A percentile compares a stretch with the other conserved stretches of the same genome.
Evolutionary conservation across 139 green algal genomes (phyloP).

Genomic region (Micractinium conductrix): DNA sequence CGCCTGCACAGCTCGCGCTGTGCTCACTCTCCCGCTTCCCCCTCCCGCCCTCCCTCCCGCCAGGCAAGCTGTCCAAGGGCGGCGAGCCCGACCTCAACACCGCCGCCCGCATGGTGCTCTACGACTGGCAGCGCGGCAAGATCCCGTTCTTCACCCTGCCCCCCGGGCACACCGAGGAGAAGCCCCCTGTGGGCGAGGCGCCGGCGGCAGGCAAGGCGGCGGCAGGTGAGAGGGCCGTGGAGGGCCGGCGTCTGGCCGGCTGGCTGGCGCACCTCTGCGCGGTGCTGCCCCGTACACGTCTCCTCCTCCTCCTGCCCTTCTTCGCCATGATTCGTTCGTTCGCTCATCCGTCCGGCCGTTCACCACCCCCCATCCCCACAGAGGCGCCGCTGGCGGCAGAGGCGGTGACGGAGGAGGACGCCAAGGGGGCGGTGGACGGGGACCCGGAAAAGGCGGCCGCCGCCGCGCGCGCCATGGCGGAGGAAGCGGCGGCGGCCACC

Average conservation of each 20-base stretch:
- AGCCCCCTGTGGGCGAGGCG: background rate
- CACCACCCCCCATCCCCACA: too few relatives aligned
- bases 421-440: constrained; percentile 22
- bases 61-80: constrained; percentile 79
- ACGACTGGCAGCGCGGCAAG: constrained; percentile 98
- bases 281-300: too few relatives aligned
- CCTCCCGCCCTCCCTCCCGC: background rate
- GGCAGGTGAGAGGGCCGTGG: background rate
- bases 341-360: too few relatives aligned
- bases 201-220: background rate
- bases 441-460: constrained; percentile 32
- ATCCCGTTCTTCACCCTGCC: constrained; percentile 97
- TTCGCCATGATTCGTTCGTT: too few relatives aligned
- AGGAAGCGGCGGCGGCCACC: constrained; percentile 55
- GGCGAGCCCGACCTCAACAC: constrained; percentile 97
- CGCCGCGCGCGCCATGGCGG: constrained; percentile 55
- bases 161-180: constrained; percentile 66
- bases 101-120: constrained; percentile 94
- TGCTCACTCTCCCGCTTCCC: background rate
- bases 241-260: too few relatives aligned
- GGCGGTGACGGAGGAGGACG: constrained; percentile 35
- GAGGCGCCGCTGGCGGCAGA: constrained; percentile 1
- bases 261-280: too few relatives aligned
- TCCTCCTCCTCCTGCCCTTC: too few relatives aligned
- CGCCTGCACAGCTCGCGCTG: too few relatives aligned